Base-by-base conservation (phyloP, 2,329 filamentous ascomycete species). In the Fusarium armeniacum region DNA sequence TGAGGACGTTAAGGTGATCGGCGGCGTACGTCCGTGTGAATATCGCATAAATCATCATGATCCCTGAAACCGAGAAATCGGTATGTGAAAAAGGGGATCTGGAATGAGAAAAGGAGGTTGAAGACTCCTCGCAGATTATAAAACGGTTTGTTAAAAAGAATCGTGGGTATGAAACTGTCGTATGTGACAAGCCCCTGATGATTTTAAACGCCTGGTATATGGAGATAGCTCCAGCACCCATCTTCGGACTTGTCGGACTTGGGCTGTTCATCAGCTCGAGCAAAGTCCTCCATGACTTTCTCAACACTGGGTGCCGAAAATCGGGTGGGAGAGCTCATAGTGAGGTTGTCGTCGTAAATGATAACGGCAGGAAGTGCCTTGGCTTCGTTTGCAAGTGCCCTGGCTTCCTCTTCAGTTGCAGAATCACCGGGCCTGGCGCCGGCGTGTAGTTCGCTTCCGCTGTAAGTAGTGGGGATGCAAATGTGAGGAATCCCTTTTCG, bases 381-480 rank as follows among this genome's bases (percentile, higher is more conserved):
- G 8, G 50, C 56, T 12, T 52, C 36, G 8, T 5, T 20, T 9
- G 26, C 26, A 18, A 58, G 40, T 3, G 55, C 3, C 9, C 32
- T 40, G 12, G 24, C 61, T 20, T 53, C 30, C 26, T 47, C 47
- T 32, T 53, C 26, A 4, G 22, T 33, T 18, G 41, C 16, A 28
- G 53, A 67, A 26, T 49, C 38, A 13, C 54, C 44, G 3, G 24
- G 38, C 28, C 63, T 45, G 5, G 38, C 36, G 2, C 58, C 24
- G 6, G 36, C 5, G 2, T 41, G 64, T 83, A 89, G 87, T 71
- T 91, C 89, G 62, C 84, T 87, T 15, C 85, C 86, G 36, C 86
- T 86, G 72, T 88, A 88, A 0, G 85, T 88, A 4, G 87, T 89
- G 8, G 87, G 87, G 40, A 89, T 85, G 70, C 85, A 88, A 44